phyloP scores from a whole-genome alignment of 179 eudicot species.

The Beta macrorhiza region DNA sequence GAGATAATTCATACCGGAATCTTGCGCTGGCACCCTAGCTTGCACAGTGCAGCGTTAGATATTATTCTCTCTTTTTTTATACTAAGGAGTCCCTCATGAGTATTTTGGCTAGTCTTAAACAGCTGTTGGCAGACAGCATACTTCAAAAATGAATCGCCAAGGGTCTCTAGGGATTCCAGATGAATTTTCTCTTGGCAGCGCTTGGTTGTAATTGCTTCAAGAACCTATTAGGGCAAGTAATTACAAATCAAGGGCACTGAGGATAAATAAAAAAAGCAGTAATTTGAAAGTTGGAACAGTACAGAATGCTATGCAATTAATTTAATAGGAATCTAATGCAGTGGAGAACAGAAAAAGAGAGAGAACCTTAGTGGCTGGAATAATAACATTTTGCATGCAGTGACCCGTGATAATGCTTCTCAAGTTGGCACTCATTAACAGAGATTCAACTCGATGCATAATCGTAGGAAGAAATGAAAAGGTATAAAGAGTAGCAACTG shows the following conservation, averaged over 20 bases:
- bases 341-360: background rate
- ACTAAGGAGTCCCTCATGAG: constrained; percentile 90
- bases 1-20: constrained; percentile 55
- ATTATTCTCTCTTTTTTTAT: constrained; percentile 52
- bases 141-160: constrained; percentile 94
- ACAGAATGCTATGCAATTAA: background rate
- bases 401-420: constrained; percentile 46
- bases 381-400: constrained; percentile 42
- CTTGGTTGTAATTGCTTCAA: constrained; percentile 89
- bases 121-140: constrained; percentile 80
- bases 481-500: constrained; percentile 56
- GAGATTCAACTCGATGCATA: constrained; percentile 82
- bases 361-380: constrained; percentile 66
- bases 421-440: constrained; percentile 65
- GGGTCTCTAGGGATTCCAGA: constrained; percentile 91
- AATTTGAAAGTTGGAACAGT: background rate
- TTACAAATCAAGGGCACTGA: background rate
- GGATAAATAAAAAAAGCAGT: background rate
- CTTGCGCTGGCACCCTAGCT: constrained; percentile 69
- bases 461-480: constrained; percentile 75
- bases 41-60: constrained; percentile 70
- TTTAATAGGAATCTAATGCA: background rate
- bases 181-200: constrained; percentile 80
- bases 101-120: constrained; percentile 53
- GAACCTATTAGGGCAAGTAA: constrained; percentile 40